A percentile compares a stretch with the other conserved stretches of the same genome.
phyloP scores from a whole-genome alignment of 768 basidiomycete genomes.

The Phaeotremella skinneri region DNA sequence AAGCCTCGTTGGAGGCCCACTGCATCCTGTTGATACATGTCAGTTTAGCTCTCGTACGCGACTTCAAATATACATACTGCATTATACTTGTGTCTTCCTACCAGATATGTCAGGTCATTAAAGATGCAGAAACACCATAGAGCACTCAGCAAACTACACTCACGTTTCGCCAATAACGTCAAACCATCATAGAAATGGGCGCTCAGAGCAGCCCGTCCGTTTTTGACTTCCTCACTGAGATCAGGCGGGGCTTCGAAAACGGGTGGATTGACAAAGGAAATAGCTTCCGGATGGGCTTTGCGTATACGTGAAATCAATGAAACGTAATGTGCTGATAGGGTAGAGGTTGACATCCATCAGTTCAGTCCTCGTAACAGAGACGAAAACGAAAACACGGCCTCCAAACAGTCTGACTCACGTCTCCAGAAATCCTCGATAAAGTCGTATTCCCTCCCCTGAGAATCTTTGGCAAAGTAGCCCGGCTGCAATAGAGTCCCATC shows the following conservation, averaged over 20 bases:
- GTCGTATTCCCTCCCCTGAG: constrained; percentile 54
- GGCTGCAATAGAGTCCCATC: constrained; percentile 66
- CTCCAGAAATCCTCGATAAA: constrained; percentile 80
- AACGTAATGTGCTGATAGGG: constrained; percentile 28
- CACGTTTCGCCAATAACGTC: constrained; percentile 85
- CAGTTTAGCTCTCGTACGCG: no score
- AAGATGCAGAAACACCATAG: not conserved
- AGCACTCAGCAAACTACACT: constrained; percentile 41
- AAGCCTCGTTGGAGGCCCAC: constrained; percentile 76
- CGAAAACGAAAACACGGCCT: not conserved
- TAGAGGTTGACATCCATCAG: constrained; percentile 5
- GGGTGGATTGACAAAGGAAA: constrained; percentile 86
- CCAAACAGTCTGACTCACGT: constrained; percentile 53
- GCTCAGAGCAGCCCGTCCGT: constrained; percentile 70
- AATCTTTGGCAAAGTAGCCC: constrained; percentile 68
- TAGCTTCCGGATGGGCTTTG: constrained; percentile 69
- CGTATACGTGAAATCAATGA: constrained; percentile 53
- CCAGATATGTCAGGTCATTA: not conserved
- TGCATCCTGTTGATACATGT: constrained; percentile 49
- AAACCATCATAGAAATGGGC: constrained; percentile 94
- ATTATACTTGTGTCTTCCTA: constrained; percentile 73
- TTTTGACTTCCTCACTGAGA: constrained; percentile 59
- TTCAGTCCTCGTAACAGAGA: not conserved
- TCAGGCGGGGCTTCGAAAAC: constrained; percentile 79
- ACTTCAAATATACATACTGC: constrained; percentile 56